phyloP scores from a whole-genome alignment of 176 grass and related monocot genomes.

The Bolboschoenus planiculmis region DNA sequence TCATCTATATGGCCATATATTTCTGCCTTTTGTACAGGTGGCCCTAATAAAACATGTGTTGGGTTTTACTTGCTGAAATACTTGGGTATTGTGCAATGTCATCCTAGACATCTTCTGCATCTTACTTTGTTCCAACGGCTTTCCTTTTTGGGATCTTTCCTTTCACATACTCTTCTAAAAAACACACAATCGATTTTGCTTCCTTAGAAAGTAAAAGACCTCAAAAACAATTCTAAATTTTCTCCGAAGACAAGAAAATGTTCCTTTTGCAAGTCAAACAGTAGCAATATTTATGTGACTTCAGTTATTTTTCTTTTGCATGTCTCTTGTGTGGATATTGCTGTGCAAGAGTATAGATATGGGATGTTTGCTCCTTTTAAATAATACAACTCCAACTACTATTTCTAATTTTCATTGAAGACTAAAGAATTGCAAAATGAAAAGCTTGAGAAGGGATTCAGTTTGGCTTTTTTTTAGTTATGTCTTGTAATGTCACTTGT shows the following conservation, averaged over 20 bases:
- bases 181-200: background rate
- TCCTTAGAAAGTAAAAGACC: background rate
- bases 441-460: background rate
- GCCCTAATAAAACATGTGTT: background rate
- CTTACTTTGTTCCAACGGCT: background rate
- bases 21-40: background rate
- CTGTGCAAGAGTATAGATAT: background rate
- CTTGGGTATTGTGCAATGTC: background rate
- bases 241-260: background rate
- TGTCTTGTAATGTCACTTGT: no score
- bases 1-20: background rate
- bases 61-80: background rate
- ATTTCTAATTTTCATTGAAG: background rate
- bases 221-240: background rate
- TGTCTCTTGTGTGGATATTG: background rate
- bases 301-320: background rate
- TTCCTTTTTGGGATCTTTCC: background rate
- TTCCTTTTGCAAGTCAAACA: background rate
- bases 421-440: background rate
- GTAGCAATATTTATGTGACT: background rate
- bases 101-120: background rate
- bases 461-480: background rate
- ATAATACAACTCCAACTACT: background rate
- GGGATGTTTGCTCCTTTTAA: background rate
- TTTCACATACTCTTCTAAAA: background rate